These are phyloP conservation scores for Prosopis cineraria DNA, from an alignment of 306 rosid species.

Conservation along the genomic window DNA sequence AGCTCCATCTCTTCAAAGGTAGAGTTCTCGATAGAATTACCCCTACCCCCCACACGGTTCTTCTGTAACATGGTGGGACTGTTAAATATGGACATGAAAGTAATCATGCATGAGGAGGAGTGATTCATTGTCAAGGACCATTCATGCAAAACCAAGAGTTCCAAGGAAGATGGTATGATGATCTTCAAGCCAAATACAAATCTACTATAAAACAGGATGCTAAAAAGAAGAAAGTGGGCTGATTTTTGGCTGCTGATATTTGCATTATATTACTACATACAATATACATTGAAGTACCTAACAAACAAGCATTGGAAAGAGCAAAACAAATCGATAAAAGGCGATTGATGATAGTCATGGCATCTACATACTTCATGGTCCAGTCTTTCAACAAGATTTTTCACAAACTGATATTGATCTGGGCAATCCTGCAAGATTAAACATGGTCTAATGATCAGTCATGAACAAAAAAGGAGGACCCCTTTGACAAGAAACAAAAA, in stretches of 20 bases:
- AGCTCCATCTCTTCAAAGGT: background rate
- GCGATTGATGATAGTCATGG: conserved; percentile 8
- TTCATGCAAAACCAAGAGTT: conserved; percentile 16
- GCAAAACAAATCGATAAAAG: conserved; percentile 13
- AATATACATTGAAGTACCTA: background rate
- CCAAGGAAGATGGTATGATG: conserved; percentile 2
- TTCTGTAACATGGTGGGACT: background rate
- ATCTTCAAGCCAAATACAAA: background rate
- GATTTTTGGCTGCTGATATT: background rate
- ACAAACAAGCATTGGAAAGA: conserved; percentile 27
- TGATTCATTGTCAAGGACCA: conserved; percentile 26
- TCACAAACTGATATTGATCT: conserved; percentile 67
- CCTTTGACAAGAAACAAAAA: background rate
- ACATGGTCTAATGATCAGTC: conserved; percentile 9
- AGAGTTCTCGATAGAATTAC: background rate
- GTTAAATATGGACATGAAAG: background rate
- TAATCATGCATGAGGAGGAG: background rate
- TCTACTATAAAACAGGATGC: conserved; percentile 9
- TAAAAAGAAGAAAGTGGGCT: background rate
- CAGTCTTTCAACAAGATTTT: conserved; percentile 66
- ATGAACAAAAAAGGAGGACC: background rate
- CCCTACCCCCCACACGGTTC: background rate
- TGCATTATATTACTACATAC: background rate
- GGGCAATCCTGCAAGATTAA: conserved; percentile 69
- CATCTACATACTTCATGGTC: conserved; percentile 70